Percentiles rank a stretch among this genome's conserved stretches.
phyloP scores from a whole-genome alignment of 1,139 yeast genomes.

The Pneumocystis sp. region DNA sequence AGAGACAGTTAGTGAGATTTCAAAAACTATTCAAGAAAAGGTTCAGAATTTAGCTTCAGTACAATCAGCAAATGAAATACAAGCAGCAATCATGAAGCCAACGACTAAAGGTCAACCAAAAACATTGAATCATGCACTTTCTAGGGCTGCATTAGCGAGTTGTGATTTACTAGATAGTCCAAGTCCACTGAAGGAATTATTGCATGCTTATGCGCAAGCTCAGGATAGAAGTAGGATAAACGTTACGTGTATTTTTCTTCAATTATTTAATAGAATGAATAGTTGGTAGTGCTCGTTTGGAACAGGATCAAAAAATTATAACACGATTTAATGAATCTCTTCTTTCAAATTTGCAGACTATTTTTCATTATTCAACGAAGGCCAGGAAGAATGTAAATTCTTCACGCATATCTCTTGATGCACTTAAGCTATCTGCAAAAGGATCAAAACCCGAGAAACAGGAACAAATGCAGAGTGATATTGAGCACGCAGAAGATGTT shows the following conservation, averaged over 20 bases:
- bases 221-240: slow-evolving; percentile 32
- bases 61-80: slow-evolving; percentile 69
- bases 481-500: slow-evolving; percentile 80
- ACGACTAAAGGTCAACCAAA: slow-evolving; percentile 55
- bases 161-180: slow-evolving; percentile 31
- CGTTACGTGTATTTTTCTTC: neutral
- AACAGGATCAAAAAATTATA: slow-evolving; percentile 64
- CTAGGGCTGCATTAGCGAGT: slow-evolving; percentile 53
- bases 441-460: slow-evolving; percentile 53
- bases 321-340: slow-evolving; percentile 58
- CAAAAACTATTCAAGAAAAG: slow-evolving; percentile 51
- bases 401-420: slow-evolving; percentile 65
- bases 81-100: slow-evolving; percentile 50
- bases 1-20: slow-evolving; percentile 62
- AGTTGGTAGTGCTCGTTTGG: slow-evolving; percentile 69
- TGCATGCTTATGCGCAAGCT: slow-evolving; percentile 37
- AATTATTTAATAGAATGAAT: neutral
- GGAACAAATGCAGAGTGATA: slow-evolving; percentile 48
- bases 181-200: slow-evolving; percentile 34
- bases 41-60: slow-evolving; percentile 61
- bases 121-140: slow-evolving; percentile 70
- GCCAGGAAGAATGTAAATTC: slow-evolving; percentile 67
- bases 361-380: slow-evolving; percentile 49
- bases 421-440: slow-evolving; percentile 56
- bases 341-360: slow-evolving; percentile 46